phyloP scores from a whole-genome alignment of 495 filamentous ascomycete species.

The Aspergillus baeticus region DNA sequence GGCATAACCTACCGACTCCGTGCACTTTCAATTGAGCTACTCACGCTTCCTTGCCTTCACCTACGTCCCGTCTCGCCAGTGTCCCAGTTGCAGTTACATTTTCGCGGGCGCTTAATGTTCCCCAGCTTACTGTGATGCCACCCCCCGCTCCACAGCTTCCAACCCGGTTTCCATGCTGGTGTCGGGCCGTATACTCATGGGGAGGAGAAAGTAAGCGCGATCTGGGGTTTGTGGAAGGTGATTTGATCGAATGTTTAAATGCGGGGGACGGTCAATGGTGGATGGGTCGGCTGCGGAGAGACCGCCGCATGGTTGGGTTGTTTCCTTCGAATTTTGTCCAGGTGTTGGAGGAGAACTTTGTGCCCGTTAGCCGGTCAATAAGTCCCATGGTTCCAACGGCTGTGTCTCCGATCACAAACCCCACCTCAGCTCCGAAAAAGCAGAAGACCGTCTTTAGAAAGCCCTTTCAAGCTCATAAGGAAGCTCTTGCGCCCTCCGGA shows the following conservation, averaged over 20 bases:
- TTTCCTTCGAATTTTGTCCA: slow-evolving; percentile 98
- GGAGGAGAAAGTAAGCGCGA: slow-evolving; percentile 95
- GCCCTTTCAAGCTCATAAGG: slow-evolving; percentile 55
- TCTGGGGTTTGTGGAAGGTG: slow-evolving; percentile 94
- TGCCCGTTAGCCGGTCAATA: slow-evolving; percentile 71
- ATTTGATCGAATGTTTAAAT: slow-evolving; percentile 96
- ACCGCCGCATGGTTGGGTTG: slow-evolving; percentile 81
- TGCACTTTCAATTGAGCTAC: slow-evolving; percentile 3
- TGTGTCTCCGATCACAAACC: slow-evolving; percentile 43
- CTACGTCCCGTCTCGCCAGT: background rate
- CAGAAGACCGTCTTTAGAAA: slow-evolving; percentile 50
- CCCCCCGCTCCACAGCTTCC: slow-evolving; percentile 67
- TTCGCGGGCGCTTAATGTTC: slow-evolving; percentile 3
- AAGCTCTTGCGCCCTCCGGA: slow-evolving; percentile 47
- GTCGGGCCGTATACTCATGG: slow-evolving; percentile 92
- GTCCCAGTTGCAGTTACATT: background rate
- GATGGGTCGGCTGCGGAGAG: slow-evolving; percentile 86
- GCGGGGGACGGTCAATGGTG: slow-evolving; percentile 98
- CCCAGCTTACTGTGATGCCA: slow-evolving; percentile 45
- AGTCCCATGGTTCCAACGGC: slow-evolving; percentile 60
- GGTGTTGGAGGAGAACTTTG: slow-evolving; percentile 79
- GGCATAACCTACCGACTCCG: background rate
- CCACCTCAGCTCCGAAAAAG: slow-evolving; percentile 49
- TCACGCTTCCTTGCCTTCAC: background rate
- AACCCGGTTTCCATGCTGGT: slow-evolving; percentile 91